phyloP scores from a whole-genome alignment of 495 filamentous ascomycete species.

The Melanomma pulvis-pyrius region DNA sequence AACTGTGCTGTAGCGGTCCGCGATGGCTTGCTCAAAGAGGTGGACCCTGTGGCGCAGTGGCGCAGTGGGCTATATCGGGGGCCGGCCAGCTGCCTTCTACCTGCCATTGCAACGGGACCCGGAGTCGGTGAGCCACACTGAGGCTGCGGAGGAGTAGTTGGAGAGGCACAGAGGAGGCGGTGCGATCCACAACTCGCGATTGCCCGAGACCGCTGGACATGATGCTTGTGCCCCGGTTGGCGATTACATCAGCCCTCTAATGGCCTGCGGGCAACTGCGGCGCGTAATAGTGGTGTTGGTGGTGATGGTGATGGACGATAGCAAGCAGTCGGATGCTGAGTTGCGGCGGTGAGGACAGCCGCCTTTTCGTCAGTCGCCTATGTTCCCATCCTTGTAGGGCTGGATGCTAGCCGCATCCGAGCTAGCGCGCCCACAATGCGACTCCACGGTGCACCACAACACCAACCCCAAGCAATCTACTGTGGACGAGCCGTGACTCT shows the following conservation, averaged over 20 bases:
- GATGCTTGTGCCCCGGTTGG: not conserved
- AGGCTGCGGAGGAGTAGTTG: not conserved
- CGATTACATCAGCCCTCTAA: not conserved
- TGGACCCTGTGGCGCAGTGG: not conserved
- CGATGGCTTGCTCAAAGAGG: not conserved
- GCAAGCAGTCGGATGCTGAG: too few relatives aligned
- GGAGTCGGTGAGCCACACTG: not conserved
- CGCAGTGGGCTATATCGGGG: not conserved
- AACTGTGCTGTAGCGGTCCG: not conserved
- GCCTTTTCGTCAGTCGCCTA: too few relatives aligned
- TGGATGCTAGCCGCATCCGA: too few relatives aligned
- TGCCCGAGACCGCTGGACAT: not conserved
- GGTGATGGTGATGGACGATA: too few relatives aligned
- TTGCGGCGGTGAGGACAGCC: too few relatives aligned
- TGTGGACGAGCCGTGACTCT: too few relatives aligned
- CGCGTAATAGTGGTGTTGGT: not conserved
- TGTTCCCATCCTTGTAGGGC: too few relatives aligned
- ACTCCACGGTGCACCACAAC: too few relatives aligned
- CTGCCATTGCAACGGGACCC: not conserved
- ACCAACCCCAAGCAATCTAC: too few relatives aligned
- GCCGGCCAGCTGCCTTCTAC: not conserved
- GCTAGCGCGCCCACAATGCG: too few relatives aligned
- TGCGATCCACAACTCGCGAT: not conserved
- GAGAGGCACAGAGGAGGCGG: not conserved
- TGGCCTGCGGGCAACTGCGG: not conserved